Evolutionary conservation across 305 asterid genomes (phyloP), one percentile per base, ranked within the genome.

Genomic region (Fraxinus platypoda): DNA sequence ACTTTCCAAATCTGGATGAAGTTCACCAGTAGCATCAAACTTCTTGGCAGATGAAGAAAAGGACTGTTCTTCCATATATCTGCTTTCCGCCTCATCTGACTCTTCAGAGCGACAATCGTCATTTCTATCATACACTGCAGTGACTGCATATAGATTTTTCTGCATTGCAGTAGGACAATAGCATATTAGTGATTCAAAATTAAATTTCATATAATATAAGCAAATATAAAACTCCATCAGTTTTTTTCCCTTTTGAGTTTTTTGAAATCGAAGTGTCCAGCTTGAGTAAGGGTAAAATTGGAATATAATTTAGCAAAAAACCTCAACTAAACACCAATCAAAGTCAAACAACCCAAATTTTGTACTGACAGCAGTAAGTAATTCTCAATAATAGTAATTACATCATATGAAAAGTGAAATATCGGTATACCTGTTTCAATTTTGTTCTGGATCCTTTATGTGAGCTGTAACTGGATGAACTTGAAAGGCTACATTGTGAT

Each of bases 61-160:
- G 30, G 87, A 82, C 80, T 85, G 88, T 80, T 85, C 89, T 77
- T 94, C 96, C 92, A 85, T 86, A 74, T 90, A 95, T 83, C 94
- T 88, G 85, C 98, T 95, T 86, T 95, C 97, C 38, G 93, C 98
- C 89, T 94, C 98, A 38, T 95, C 97, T 1, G 97, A 95, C 86
- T 83, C 94, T 15, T 90, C 96, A 8, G 97, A 93, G 85, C 85
- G 83, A 82, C 87, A 90, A 85, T 89, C 94, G 66, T 87, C 87
- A 26, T 90, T 88, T 86, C 78, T 82, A 74, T 80, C 81, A 43
- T 77, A 76, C 15, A 80, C 81, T 75, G n/a, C n/a, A n/a, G n/a
- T n/a, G n/a, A n/a, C n/a, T n/a, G 87, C 79, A 74, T 76, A 74
- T 46, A 78, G 62, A 9, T 84, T 90, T 81, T 81, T 90, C 97